These are phyloP conservation scores for Syncephalis plumigaleata DNA, from an alignment of 371 early-diverging fungal genomes.

Conservation along the genomic window DNA sequence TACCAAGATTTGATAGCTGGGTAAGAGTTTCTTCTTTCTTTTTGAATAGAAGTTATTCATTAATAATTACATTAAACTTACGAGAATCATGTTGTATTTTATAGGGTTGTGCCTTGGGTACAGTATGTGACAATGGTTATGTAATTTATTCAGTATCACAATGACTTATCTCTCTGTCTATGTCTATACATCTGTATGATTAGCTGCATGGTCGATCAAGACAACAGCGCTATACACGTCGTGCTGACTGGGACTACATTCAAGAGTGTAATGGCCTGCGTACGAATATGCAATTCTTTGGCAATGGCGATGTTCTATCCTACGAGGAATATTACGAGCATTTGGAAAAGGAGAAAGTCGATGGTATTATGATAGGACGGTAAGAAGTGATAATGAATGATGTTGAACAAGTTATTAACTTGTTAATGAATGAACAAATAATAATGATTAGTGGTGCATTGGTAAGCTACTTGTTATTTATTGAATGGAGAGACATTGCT, in stretches of 20 bases:
- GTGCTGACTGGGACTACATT: slow-evolving; percentile 89
- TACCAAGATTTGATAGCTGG: slow-evolving; percentile 42
- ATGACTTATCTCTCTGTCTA: slow-evolving; percentile 3
- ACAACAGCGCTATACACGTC: slow-evolving; percentile 78
- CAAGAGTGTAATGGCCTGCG: slow-evolving; percentile 25
- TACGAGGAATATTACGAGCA: slow-evolving; percentile 68
- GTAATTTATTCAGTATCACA: slow-evolving; percentile 1
- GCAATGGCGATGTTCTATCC: slow-evolving; percentile 85
- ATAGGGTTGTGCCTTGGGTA: slow-evolving; percentile 21
- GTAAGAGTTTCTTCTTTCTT: slow-evolving; percentile 40
- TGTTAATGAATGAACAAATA: not conserved
- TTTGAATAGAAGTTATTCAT: not conserved
- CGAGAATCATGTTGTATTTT: not conserved
- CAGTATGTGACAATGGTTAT: slow-evolving; percentile 14
- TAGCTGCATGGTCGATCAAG: slow-evolving; percentile 85
- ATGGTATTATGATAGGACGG: slow-evolving; percentile 84
- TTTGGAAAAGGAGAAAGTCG: slow-evolving; percentile 37
- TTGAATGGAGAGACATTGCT: not conserved
- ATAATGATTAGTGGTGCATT: not conserved
- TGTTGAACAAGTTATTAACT: not conserved
- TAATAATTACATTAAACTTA: not conserved
- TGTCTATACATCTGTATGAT: not conserved
- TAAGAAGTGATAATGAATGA: slow-evolving; percentile 13
- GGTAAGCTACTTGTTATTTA: not conserved
- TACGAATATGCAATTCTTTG: slow-evolving; percentile 31